Conservation (phyloP, 306 rosid genomes). For the Sechiopsis laciniata region DNA sequence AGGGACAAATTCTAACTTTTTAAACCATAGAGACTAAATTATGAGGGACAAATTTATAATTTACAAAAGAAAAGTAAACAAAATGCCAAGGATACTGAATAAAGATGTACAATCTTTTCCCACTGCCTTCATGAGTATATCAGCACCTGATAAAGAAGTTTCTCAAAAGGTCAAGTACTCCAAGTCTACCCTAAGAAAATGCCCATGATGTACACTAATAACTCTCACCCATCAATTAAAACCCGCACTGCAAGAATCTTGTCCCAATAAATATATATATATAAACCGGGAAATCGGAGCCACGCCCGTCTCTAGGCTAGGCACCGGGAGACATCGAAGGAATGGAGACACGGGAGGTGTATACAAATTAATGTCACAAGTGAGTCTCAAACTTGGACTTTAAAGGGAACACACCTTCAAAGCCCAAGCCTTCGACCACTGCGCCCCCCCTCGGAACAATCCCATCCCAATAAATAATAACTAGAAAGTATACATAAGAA, state of each 20-base stretch:
- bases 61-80: slow-evolving; percentile 16
- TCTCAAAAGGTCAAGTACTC: slow-evolving; percentile 19
- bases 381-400: too few relatives aligned
- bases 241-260: neutral
- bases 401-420: too few relatives aligned
- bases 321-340: too few relatives aligned
- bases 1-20: too few relatives aligned
- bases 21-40: too few relatives aligned
- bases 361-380: too few relatives aligned
- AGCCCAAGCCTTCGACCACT: too few relatives aligned
- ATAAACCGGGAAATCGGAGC: too few relatives aligned
- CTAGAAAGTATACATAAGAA: neutral
- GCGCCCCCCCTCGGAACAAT: too few relatives aligned
- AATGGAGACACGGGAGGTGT: too few relatives aligned
- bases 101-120: slow-evolving; percentile 93
- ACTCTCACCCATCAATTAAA: neutral
- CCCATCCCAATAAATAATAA: neutral
- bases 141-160: slow-evolving; percentile 56
- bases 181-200: neutral
- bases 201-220: neutral
- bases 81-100: slow-evolving; percentile 72
- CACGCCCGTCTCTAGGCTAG: too few relatives aligned
- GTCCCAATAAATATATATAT: neutral
- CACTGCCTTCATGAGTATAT: slow-evolving; percentile 79
- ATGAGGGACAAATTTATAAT: too few relatives aligned